Conservation (phyloP, 2,329 filamentous ascomycete species). For the Diaporthe ampelina region DNA sequence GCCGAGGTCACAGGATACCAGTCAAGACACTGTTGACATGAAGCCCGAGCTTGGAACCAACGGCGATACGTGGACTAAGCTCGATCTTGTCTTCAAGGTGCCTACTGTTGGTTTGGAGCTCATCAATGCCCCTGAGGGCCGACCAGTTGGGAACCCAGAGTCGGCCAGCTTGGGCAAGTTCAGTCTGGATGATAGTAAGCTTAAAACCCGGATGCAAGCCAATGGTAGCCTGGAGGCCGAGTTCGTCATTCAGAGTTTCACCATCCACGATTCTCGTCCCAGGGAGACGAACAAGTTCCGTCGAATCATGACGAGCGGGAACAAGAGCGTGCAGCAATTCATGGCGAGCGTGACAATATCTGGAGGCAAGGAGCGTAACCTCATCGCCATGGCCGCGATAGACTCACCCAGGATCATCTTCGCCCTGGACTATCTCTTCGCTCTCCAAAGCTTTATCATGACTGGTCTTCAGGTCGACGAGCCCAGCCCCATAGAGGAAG, state of each 20-base stretch:
- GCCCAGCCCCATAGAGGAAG: slow-evolving; percentile 61
- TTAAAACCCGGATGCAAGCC: slow-evolving; percentile 93
- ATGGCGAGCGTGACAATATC: slow-evolving; percentile 98
- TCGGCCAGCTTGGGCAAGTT: slow-evolving; percentile 91
- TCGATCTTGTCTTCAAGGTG: slow-evolving; percentile 92
- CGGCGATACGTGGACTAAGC: slow-evolving; percentile 86
- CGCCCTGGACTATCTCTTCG: slow-evolving; percentile 94
- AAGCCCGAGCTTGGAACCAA: slow-evolving; percentile 79
- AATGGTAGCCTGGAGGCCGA: slow-evolving; percentile 94
- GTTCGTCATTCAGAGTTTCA: slow-evolving; percentile 92
- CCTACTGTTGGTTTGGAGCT: slow-evolving; percentile 91
- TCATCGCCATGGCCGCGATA: slow-evolving; percentile 93
- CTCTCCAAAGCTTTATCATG: slow-evolving; percentile 85
- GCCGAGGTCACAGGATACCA: slow-evolving; percentile 62
- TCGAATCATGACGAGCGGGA: slow-evolving; percentile 97
- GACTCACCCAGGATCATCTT: slow-evolving; percentile 97
- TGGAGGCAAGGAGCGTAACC: slow-evolving; percentile 81
- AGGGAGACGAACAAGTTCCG: slow-evolving; percentile 95
- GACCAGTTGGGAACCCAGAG: slow-evolving; percentile 83
- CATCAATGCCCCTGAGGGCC: slow-evolving; percentile 80
- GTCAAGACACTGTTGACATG: slow-evolving; percentile 66
- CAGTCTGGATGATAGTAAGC: slow-evolving; percentile 90
- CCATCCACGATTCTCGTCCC: slow-evolving; percentile 91
- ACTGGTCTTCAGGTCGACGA: slow-evolving; percentile 79
- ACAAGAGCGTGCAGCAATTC: slow-evolving; percentile 95